Evolutionary conservation across 176 grass and related monocot species (phyloP), one percentile per base, ranked within the genome.

Genomic region (Oryza officinalis): DNA sequence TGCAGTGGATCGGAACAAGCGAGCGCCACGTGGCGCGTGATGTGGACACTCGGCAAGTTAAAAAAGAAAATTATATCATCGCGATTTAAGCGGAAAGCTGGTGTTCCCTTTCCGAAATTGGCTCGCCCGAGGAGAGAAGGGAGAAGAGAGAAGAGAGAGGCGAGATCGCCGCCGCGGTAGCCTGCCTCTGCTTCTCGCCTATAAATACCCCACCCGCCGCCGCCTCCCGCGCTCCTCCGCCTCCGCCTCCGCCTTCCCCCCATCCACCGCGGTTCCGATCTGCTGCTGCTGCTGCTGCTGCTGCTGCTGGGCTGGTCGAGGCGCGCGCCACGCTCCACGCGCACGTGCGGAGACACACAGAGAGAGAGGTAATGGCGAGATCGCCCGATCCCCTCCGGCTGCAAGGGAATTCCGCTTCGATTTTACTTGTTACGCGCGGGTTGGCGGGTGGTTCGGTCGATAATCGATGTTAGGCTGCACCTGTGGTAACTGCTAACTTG

Each of bases 151-250:
- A 45, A 13, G 11, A 45, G 52, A n/a, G 54, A 59, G 33, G 22
- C 18, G n/a, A 38, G 5, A 65, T 77, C 82, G 22, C 63, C 72
- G 72, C 72, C 47, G 63, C 65, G 73, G 71, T 40, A 40, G 35
- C 52, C n/a, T 35, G 33, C 68, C 46, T 5, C 8, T 20, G 4
- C 50, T 1, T n/a, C 37, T 2, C 28, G 3, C 12, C 14, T 77
- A 76, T 76, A 84, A 76, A 67, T 69, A 76, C 83, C 65, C 65
- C 32, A 17, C 15, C 46, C 1, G 17, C 33, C 64, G 33, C 13
- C 35, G 49, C 35, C 65, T 7, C 18, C 0, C 31, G 17, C n/a
- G 5, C n/a, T 10, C 63, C 17, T 5, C 11, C 28, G 8, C 49
- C 14, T 9, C 61, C 3, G 1, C 40, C 20, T 15, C 41, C 6